Evolutionary conservation across 2,329 filamentous ascomycete genomes (phyloP), one percentile per base, ranked within the genome.

Genomic region (Westerdykella aurantiaca): DNA sequence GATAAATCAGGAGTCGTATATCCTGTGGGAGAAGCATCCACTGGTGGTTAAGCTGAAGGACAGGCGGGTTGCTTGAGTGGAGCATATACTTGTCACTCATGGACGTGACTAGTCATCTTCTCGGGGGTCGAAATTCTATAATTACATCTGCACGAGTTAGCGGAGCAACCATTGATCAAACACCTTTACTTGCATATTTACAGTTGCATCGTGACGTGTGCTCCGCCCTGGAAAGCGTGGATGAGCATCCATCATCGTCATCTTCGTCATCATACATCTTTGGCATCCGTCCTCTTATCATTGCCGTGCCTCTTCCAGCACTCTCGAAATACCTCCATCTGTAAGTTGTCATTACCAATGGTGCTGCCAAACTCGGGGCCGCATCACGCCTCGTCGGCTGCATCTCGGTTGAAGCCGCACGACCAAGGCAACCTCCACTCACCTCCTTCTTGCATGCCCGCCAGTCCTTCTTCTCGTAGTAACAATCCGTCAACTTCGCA

Each of bases 381-480:
- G 33, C 33, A 35, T 18, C 33, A 16, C 4, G 25, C 25, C n/a
- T 6, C 33, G 33, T 33, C 38, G 38, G 22, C 22, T 25, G 11
- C 4, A n/a, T 33, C 29, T 42, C 43, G 43, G 39, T 39, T 39
- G 39, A 46, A 13, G 16, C 22, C 23, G 13, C 13, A 29, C 17
- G 18, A 31, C 33, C 33, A 13, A 35, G 6, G 5, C 34, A 48
- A 40, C 18, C 38, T 37, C 21, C 22, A 72, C 85, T 73, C 67
- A 95, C 91, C 80, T 97, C 91, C 53, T 82, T 76, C 63, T 86
- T 86, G 70, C 93, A 98, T 45, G 78, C 76, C 56, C 93, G 78
- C 91, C 93, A 98, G 66, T 98, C 93, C 66, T 90, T 95, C 77
- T 90, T 95, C 43, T 91, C 88, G 63, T 81, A 95, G 68, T 94